phyloP scores from a whole-genome alignment of 1,284 basidiomycete species.

The Rhodotorula mucilaginosa region DNA sequence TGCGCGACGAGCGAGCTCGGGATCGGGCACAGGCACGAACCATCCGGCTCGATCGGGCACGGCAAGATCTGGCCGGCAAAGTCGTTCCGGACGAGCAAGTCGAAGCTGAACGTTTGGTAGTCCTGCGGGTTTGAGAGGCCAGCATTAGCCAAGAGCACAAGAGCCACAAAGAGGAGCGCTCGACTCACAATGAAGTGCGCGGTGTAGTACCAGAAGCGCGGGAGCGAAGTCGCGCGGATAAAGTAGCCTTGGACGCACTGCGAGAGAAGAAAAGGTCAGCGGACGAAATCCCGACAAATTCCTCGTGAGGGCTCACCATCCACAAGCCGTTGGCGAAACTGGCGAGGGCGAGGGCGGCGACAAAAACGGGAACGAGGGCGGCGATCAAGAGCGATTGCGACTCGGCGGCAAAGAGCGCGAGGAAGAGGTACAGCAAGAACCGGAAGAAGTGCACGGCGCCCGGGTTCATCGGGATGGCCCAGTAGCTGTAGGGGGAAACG shows the following conservation, averaged over 20 bases:
- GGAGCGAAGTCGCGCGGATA: conserved; percentile 58
- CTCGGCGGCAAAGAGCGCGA: conserved; percentile 61
- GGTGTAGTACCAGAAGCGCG: conserved; percentile 60
- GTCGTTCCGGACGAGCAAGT: conserved; percentile 56
- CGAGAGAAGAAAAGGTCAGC: not conserved
- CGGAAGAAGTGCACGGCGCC: conserved; percentile 58
- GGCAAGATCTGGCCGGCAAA: conserved; percentile 55
- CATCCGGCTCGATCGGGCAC: conserved; percentile 47
- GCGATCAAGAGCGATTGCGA: conserved; percentile 59
- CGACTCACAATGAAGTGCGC: conserved; percentile 16
- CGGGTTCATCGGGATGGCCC: conserved; percentile 55
- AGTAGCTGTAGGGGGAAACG: conserved; percentile 44
- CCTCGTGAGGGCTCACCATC: conserved; percentile 52
- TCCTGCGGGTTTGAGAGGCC: conserved; percentile 1
- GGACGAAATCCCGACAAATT: no score
- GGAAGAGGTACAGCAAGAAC: conserved; percentile 59
- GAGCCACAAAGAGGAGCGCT: no score
- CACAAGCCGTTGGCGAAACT: conserved; percentile 62
- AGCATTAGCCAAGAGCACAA: no score
- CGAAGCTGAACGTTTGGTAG: conserved; percentile 54
- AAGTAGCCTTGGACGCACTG: conserved; percentile 41
- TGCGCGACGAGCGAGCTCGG: conserved; percentile 41
- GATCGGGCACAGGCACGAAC: conserved; percentile 47
- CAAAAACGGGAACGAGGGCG: conserved; percentile 59
- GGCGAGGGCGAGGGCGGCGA: conserved; percentile 60